Base-by-base conservation (phyloP, 2,329 filamentous ascomycete genomes). In the Phoma sp. region DNA sequence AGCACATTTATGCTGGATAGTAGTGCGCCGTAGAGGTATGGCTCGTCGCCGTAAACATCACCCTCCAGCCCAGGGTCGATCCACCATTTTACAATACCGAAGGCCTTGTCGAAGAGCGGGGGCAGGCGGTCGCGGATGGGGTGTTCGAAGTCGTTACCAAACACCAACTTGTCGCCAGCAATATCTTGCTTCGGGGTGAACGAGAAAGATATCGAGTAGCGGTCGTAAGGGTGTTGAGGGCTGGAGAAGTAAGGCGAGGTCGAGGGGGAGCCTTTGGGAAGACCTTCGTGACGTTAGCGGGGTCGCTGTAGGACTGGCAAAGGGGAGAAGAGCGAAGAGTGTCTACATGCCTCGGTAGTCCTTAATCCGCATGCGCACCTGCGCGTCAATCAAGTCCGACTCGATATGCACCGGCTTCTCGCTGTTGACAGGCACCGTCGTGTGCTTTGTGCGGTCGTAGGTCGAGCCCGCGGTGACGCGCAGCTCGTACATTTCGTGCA, bases 121-220 rank as follows among this genome's bases (percentile, higher is more conserved):
- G 95, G 93, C 2, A 99, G 80, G 13, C 87, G 85, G 70, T 96
- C 89, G 27, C 91, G 85, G 64, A 99, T 95, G 0, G 95, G 91
- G 45, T 89, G 85, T 69, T 96, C 93, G 71, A 98, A 97, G 79
- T 97, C 92, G 73, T 98, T 98, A 37, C 93, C 95, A 66, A 96
- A 96, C 48, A 97, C 86, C 2, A 99, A 80, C 58, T 96, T 87
- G 24, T 84, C 75, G 39, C 86, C 91, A 3, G 81, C 80, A 52
- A 96, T 86, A 32, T 75, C 75, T 27, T 78, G 66, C 65, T 89
- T 90, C n/a, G 89, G 90, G 0, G 83, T 86, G 73, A 97, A 90
- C 40, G 85, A 83, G 70, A 96, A 88, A 29, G 85, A 82, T 66
- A 98, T 91, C 65, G 87, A 90, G 79, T 97, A 97, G 71, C 91